These are phyloP conservation scores for Thyridium curvatum DNA, from an alignment of 2,329 filamentous ascomycete species.

Conservation along the genomic window DNA sequence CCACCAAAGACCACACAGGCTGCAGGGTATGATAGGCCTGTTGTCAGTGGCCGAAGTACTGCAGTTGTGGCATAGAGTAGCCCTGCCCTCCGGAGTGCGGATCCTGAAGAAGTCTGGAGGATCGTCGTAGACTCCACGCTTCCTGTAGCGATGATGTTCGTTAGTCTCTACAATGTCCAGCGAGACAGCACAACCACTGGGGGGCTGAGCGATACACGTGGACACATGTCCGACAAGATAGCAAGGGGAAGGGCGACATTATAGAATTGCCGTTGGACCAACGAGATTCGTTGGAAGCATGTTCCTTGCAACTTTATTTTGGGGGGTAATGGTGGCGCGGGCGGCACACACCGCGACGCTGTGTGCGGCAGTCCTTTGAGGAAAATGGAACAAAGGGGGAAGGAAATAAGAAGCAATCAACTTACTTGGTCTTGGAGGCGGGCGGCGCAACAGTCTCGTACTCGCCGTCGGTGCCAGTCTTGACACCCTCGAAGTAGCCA, in stretches of 20 bases:
- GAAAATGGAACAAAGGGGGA: not conserved
- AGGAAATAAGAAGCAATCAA: conserved; percentile 7
- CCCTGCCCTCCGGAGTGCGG: conserved; percentile 65
- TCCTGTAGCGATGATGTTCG: conserved; percentile 33
- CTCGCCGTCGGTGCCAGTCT: conserved; percentile 68
- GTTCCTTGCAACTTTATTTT: too few species aligned
- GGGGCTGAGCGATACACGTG: not conserved
- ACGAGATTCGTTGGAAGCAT: too few species aligned
- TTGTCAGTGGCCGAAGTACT: conserved; percentile 55
- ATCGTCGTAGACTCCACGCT: conserved; percentile 56
- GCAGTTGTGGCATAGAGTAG: conserved; percentile 74
- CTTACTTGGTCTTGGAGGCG: conserved; percentile 59
- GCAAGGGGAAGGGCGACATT: too few species aligned
- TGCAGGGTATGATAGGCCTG: conserved; percentile 79
- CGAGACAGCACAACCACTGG: not conserved
- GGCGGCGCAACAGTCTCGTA: conserved; percentile 62
- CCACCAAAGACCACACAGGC: conserved; percentile 75
- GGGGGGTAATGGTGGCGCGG: not conserved
- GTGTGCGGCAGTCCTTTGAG: not conserved
- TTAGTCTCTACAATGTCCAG: conserved; percentile 13
- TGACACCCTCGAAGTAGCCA: conserved; percentile 73
- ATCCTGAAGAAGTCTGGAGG: conserved; percentile 61
- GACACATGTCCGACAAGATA: too few species aligned
- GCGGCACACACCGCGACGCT: not conserved
- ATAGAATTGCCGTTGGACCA: too few species aligned